Conservation (phyloP, 371 early-diverging fungal genomes). For the Fennellomyces sp. region DNA sequence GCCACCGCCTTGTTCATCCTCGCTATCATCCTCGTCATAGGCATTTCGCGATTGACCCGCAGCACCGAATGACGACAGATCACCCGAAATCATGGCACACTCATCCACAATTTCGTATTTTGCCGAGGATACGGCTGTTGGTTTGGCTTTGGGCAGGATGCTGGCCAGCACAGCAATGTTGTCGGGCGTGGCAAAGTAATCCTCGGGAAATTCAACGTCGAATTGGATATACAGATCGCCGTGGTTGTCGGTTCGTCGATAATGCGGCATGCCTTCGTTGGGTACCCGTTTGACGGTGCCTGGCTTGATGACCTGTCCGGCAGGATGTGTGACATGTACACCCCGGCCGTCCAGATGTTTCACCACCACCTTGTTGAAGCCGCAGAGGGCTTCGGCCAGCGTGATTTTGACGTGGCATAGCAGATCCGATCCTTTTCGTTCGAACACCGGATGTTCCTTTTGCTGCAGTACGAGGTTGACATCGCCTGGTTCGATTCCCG, state of each 20-base stretch:
- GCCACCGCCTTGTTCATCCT: constrained; percentile 55
- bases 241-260: constrained; percentile 82
- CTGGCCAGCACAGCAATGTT: constrained; percentile 48
- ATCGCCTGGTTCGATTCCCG: constrained; percentile 82
- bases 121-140: constrained; percentile 24
- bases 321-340: constrained; percentile 83
- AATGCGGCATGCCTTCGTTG: constrained; percentile 96
- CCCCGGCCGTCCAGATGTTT: constrained; percentile 92
- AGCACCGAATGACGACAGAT: constrained; percentile 40
- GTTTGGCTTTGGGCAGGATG: constrained; percentile 49
- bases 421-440: constrained; percentile 74
- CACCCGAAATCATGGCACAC: constrained; percentile 38
- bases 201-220: constrained; percentile 91
- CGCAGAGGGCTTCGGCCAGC: constrained; percentile 91
- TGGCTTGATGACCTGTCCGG: constrained; percentile 92
- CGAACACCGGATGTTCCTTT: constrained; percentile 80
- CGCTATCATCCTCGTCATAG: constrained; percentile 72
- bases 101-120: constrained; percentile 50
- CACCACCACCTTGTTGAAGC: constrained; percentile 81
- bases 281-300: constrained; percentile 82
- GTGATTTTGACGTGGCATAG: constrained; percentile 68
- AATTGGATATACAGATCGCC: constrained; percentile 94
- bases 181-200: constrained; percentile 69
- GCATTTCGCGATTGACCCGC: constrained; percentile 35
- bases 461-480: constrained; percentile 84